Conservation (phyloP, 495 filamentous ascomycete genomes). For the Aspergillus bertholletiae region DNA sequence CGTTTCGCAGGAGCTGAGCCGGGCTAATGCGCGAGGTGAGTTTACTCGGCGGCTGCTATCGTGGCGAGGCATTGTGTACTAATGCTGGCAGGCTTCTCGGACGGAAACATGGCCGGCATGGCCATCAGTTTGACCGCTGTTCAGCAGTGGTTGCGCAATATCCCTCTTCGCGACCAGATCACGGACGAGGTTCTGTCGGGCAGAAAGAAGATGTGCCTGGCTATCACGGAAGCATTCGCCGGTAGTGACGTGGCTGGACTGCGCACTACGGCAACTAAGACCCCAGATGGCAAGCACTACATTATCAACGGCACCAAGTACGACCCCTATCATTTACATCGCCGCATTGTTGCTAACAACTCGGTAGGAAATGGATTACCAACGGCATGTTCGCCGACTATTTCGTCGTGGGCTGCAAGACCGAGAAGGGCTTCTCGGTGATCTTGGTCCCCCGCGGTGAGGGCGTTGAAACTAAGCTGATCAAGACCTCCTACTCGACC, state of each 20-base stretch:
- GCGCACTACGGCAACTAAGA: constrained; percentile 77
- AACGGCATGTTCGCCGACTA: constrained; percentile 83
- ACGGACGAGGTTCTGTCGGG: constrained; percentile 71
- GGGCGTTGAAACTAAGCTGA: constrained; percentile 67
- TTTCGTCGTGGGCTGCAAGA: constrained; percentile 79
- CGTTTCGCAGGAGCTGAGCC: constrained; percentile 66
- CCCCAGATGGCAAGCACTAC: constrained; percentile 77
- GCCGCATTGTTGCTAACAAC: background rate
- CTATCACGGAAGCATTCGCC: constrained; percentile 87
- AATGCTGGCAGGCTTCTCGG: constrained; percentile 40
- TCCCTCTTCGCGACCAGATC: constrained; percentile 60
- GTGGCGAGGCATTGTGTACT: constrained; percentile 39
- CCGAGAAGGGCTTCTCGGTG: constrained; percentile 77
- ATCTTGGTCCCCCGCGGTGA: constrained; percentile 71
- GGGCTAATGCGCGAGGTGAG: constrained; percentile 62
- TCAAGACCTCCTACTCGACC: constrained; percentile 84
- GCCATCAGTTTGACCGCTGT: constrained; percentile 79
- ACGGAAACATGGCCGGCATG: constrained; percentile 72
- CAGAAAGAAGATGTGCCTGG: constrained; percentile 83
- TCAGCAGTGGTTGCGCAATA: constrained; percentile 71
- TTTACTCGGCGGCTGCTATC: background rate
- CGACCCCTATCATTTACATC: background rate
- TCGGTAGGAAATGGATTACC: constrained; percentile 76
- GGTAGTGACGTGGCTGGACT: constrained; percentile 83
- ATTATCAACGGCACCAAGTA: constrained; percentile 82